Evolutionary conservation across 306 rosid species (phyloP).

Genomic region (Rubus parviflorus): DNA sequence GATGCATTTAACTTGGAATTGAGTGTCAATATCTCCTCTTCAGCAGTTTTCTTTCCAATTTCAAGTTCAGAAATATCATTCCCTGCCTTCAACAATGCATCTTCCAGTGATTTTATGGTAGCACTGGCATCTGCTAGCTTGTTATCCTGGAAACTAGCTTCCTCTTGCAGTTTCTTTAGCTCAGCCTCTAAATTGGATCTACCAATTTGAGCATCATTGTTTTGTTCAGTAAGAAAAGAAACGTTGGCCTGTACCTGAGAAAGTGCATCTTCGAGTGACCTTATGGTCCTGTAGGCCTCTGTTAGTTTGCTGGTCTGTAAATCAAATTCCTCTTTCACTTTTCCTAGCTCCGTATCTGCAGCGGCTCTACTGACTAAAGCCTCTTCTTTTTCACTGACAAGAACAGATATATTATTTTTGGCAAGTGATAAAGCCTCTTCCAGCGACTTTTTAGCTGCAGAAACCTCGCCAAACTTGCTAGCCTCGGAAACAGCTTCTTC

Average conservation of each 20-base stretch:
- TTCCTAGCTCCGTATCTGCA: constrained; percentile 61
- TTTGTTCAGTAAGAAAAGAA: constrained; percentile 58
- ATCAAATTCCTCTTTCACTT: constrained; percentile 60
- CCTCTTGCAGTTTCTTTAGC: constrained; percentile 67
- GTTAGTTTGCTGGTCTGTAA: constrained; percentile 51
- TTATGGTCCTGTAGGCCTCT: constrained; percentile 63
- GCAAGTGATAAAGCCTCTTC: constrained; percentile 70
- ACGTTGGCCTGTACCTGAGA: constrained; percentile 50
- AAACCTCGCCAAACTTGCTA: constrained; percentile 44
- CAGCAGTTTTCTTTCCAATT: constrained; percentile 57
- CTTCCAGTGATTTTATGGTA: constrained; percentile 61
- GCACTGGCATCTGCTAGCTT: constrained; percentile 51
- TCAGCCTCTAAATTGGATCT: constrained; percentile 64
- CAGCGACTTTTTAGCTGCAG: constrained; percentile 45
- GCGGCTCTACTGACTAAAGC: constrained; percentile 53
- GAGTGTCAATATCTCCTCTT: constrained; percentile 63
- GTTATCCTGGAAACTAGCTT: constrained; percentile 49
- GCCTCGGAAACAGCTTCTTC: constrained; percentile 46
- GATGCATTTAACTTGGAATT: constrained; percentile 65
- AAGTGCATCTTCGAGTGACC: constrained; percentile 63
- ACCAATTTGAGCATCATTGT: constrained; percentile 50
- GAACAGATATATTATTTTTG: constrained; percentile 51
- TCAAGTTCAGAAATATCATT: constrained; percentile 54
- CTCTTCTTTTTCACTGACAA: constrained; percentile 66
- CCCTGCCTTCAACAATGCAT: constrained; percentile 66